A percentile compares a stretch with the other conserved stretches of the same genome.
These are phyloP conservation scores for Suillus luteus DNA, from an alignment of 768 basidiomycete genomes.

Conservation along the genomic window DNA sequence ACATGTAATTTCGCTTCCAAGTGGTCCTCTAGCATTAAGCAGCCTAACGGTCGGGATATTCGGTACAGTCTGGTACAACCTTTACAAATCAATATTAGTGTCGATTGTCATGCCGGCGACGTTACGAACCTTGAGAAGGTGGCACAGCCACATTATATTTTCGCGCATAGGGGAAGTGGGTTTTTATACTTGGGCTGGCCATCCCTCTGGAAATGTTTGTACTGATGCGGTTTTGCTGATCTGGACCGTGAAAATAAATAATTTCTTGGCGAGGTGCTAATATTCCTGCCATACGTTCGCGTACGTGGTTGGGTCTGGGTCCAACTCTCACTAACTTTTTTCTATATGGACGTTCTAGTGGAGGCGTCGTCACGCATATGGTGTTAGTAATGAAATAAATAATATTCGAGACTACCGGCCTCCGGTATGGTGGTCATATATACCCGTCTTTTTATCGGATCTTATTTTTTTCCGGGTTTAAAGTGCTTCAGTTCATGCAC, in stretches of 20 bases:
- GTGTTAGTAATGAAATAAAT: background rate
- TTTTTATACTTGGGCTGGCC: no score
- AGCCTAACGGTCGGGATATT: background rate
- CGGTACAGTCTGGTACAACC: background rate
- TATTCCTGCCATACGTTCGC: background rate
- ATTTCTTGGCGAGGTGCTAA: background rate
- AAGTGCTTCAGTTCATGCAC: background rate
- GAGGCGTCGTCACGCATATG: background rate
- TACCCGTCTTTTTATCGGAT: no score
- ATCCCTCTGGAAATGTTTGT: background rate
- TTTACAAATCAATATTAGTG: background rate
- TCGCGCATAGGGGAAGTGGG: background rate
- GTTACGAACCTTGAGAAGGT: background rate
- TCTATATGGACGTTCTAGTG: background rate
- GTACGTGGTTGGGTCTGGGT: no score
- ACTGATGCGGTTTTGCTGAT: background rate
- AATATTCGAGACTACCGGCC: background rate
- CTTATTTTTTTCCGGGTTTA: background rate
- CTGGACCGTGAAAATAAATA: background rate
- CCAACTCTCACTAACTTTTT: background rate
- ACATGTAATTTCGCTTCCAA: background rate
- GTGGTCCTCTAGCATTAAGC: background rate
- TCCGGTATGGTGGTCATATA: background rate
- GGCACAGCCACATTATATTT: background rate
- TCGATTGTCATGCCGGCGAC: background rate